Conservation (phyloP, 441 rosid species). For the Daphne laureola region DNA sequence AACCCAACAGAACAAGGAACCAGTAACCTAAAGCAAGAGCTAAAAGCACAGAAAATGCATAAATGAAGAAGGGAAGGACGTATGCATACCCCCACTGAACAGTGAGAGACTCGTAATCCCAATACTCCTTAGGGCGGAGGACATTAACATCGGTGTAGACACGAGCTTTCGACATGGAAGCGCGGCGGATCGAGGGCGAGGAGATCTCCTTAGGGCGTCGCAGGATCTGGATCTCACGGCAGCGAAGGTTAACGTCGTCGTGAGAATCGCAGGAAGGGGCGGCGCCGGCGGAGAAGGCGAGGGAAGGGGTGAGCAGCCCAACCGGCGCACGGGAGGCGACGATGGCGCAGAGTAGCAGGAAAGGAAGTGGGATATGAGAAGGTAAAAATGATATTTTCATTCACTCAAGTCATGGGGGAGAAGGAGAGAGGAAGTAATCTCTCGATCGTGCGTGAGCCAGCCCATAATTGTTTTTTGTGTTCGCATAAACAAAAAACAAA, state of each 20-base stretch:
- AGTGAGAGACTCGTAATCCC: slow-evolving; percentile 88
- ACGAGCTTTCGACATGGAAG: slow-evolving; percentile 53
- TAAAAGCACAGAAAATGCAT: not conserved
- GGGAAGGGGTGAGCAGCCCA: slow-evolving; percentile 25
- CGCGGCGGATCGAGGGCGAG: slow-evolving; percentile 14
- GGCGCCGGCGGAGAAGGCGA: slow-evolving; percentile 8
- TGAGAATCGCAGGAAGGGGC: not conserved
- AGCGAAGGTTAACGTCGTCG: slow-evolving; percentile 7
- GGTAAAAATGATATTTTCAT: slow-evolving; percentile 18
- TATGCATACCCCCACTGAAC: slow-evolving; percentile 78
- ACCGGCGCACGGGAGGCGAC: slow-evolving; percentile 37
- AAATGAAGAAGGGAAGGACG: not conserved
- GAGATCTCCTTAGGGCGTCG: slow-evolving; percentile 31
- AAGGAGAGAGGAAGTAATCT: no score
- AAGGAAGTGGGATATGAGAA: slow-evolving; percentile 22
- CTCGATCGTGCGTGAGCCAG: no score
- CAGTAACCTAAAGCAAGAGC: no score
- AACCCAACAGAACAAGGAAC: not conserved
- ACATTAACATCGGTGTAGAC: slow-evolving; percentile 76
- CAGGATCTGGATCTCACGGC: slow-evolving; percentile 9
- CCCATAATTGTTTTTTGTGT: no score
- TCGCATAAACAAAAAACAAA: no score
- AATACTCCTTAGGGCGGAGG: slow-evolving; percentile 72
- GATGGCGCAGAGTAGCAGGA: slow-evolving; percentile 42
- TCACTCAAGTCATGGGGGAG: slow-evolving; percentile 20